Conservation (phyloP, 176 grass and related monocot species). For the Alopecurus myosuroides region DNA sequence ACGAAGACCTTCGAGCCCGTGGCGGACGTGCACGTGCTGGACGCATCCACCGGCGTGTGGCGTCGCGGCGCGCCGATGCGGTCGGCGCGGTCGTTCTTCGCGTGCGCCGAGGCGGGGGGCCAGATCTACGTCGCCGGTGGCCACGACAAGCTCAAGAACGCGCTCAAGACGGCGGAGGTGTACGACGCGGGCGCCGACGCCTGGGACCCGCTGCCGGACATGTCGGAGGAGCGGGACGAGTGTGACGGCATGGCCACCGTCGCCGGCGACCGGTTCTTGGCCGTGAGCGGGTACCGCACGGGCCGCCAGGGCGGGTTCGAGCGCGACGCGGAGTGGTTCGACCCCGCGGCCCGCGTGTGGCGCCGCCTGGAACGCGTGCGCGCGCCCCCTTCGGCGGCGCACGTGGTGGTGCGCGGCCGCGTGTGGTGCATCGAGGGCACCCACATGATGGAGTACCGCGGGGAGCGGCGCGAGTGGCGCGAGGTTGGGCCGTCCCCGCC, state of each 20-base stretch:
- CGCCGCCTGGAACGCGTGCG: slow-evolving; percentile 34
- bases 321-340: slow-evolving; percentile 71
- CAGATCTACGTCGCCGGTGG: slow-evolving; percentile 76
- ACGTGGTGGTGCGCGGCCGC: slow-evolving; percentile 36
- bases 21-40: slow-evolving; percentile 65
- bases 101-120: slow-evolving; percentile 50
- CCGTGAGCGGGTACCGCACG: slow-evolving; percentile 76
- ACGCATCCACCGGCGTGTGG: slow-evolving; percentile 51
- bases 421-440: slow-evolving; percentile 55
- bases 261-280: slow-evolving; percentile 53
- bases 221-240: slow-evolving; percentile 82
- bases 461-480: slow-evolving; percentile 27
- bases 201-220: slow-evolving; percentile 81
- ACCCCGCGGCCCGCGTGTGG: slow-evolving; percentile 49
- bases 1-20: slow-evolving; percentile 66
- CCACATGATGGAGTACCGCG: slow-evolving; percentile 38
- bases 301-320: slow-evolving; percentile 81
- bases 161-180: slow-evolving; percentile 70
- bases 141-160: slow-evolving; percentile 91
- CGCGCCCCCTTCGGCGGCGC: slow-evolving; percentile 35
- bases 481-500: slow-evolving; percentile 48
- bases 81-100: slow-evolving; percentile 51
- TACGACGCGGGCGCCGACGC: slow-evolving; percentile 53
- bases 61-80: slow-evolving; percentile 32
- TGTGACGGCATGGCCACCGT: slow-evolving; percentile 64